These are phyloP conservation scores for Pascua sp. DNA, from an alignment of 1,284 basidiomycete genomes.

Conservation along the genomic window DNA sequence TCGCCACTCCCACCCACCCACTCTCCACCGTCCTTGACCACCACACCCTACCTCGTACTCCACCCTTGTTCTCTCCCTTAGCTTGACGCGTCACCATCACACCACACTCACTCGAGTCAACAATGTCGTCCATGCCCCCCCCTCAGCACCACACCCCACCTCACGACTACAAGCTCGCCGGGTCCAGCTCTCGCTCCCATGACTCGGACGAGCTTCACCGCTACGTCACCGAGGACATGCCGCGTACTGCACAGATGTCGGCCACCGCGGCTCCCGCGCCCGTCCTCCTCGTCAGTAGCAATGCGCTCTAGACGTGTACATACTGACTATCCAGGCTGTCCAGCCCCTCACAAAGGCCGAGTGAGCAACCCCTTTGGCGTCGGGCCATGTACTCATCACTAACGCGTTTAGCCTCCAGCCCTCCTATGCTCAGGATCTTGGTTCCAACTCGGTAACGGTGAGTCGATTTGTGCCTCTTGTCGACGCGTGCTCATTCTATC, in stretches of 20 bases:
- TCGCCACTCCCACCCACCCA: too few relatives aligned
- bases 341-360: constrained; percentile 48
- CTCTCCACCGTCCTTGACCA: too few relatives aligned
- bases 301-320: not conserved
- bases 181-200: constrained; percentile 1
- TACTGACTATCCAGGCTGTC: constrained; percentile 37
- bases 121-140: not conserved
- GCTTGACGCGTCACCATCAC: not conserved
- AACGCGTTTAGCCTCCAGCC: constrained; percentile 52
- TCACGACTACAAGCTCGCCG: constrained; percentile 1
- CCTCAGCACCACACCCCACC: not conserved
- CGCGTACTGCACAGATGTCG: constrained; percentile 28
- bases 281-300: not conserved
- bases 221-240: constrained; percentile 42
- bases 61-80: not conserved
- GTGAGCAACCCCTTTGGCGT: constrained; percentile 18
- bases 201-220: constrained; percentile 38
- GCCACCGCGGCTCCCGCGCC: not conserved
- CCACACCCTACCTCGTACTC: not conserved
- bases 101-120: not conserved
- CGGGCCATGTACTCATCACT: not conserved
- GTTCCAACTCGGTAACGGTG: constrained; percentile 52
- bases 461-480: constrained; percentile 40
- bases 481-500: constrained; percentile 48
- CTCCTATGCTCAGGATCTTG: constrained; percentile 84